Evolutionary conservation across 2,329 filamentous ascomycete genomes (phyloP).

Genomic region (Neurospora sp.): DNA sequence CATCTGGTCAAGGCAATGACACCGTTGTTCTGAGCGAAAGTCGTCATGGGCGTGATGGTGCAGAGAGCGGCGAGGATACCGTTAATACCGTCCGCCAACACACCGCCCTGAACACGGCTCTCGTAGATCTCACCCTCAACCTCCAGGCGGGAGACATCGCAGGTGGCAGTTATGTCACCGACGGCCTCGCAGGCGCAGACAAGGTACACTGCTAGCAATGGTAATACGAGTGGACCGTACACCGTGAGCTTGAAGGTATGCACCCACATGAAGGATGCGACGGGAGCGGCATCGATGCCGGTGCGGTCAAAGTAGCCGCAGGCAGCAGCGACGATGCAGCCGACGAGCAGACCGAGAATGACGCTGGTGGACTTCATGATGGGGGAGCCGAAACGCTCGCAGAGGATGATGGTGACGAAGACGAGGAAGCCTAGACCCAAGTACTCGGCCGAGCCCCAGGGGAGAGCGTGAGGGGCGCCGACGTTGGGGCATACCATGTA

Average conservation of each 20-base stretch:
- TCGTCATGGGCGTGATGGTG: slow-evolving; percentile 68
- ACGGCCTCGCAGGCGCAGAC: slow-evolving; percentile 72
- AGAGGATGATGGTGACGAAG: slow-evolving; percentile 64
- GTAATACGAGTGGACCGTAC: slow-evolving; percentile 65
- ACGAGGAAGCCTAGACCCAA: slow-evolving; percentile 73
- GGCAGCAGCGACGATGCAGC: slow-evolving; percentile 70
- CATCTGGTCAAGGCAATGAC: slow-evolving; percentile 75
- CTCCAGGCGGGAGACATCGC: slow-evolving; percentile 67
- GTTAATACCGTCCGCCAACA: slow-evolving; percentile 68
- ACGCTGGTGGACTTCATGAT: slow-evolving; percentile 78
- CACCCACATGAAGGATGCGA: slow-evolving; percentile 68
- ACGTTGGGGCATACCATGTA: slow-evolving; percentile 58
- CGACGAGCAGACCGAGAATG: slow-evolving; percentile 61
- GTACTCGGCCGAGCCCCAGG: slow-evolving; percentile 71
- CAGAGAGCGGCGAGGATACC: slow-evolving; percentile 65
- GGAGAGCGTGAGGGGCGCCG: slow-evolving; percentile 58
- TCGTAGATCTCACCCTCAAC: slow-evolving; percentile 64
- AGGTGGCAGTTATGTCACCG: slow-evolving; percentile 71
- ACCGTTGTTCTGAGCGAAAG: slow-evolving; percentile 77
- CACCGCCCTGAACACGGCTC: slow-evolving; percentile 67
- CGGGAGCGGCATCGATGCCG: slow-evolving; percentile 62
- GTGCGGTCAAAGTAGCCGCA: slow-evolving; percentile 67
- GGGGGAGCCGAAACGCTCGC: slow-evolving; percentile 70
- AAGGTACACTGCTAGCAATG: slow-evolving; percentile 58
- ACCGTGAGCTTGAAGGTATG: slow-evolving; percentile 63